Percentiles rank a stretch among this genome's conserved stretches.
phyloP scores from a whole-genome alignment of 2,329 filamentous ascomycete species.

The Ophiostoma pallidulum region DNA sequence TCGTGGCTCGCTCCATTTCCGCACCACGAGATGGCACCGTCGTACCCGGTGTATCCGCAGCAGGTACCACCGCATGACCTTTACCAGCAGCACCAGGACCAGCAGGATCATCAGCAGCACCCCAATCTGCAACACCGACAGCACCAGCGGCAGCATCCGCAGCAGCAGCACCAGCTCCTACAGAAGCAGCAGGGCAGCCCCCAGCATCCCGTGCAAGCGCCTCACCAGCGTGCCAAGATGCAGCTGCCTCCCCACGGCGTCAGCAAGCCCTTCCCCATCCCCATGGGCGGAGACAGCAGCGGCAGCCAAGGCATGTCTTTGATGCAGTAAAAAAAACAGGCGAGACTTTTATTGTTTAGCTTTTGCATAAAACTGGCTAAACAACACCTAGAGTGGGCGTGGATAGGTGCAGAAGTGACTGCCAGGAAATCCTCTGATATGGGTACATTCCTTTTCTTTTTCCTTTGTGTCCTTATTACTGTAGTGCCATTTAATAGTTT shows the following conservation, averaged over 20 bases:
- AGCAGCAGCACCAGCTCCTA: neutral
- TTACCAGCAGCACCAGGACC: neutral
- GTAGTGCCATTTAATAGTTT: no score
- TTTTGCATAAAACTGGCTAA: no score
- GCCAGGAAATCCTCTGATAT: no score
- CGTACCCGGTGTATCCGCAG: neutral
- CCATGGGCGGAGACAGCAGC: no score
- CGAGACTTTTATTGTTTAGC: no score
- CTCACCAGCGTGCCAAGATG: neutral
- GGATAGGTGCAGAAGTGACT: no score
- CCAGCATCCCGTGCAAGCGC: neutral
- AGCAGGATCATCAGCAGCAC: neutral
- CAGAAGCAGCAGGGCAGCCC: conserved; percentile 1
- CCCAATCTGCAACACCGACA: neutral
- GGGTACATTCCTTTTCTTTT: no score
- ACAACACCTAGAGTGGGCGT: no score
- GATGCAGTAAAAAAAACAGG: no score
- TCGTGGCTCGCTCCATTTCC: conserved; percentile 14
- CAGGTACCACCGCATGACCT: neutral
- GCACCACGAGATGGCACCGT: neutral
- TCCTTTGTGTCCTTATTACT: no score
- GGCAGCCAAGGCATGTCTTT: no score
- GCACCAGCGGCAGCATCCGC: neutral
- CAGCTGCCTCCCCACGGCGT: conserved; percentile 3
- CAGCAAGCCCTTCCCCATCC: neutral